These are phyloP conservation scores for Backusella luteola DNA, from an alignment of 192 early-diverging fungal genomes.

Conservation along the genomic window DNA sequence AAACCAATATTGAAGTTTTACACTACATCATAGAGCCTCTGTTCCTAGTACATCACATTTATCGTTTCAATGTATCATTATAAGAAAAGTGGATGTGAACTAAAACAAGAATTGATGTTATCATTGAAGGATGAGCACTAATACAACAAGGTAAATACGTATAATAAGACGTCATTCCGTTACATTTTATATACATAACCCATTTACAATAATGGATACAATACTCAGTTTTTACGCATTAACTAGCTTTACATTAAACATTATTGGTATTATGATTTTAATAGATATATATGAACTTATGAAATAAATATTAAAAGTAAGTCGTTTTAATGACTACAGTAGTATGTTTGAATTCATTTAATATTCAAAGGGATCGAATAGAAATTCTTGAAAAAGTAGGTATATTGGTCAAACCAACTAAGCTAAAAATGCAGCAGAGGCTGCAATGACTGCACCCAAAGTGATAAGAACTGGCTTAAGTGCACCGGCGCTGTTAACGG, in stretches of 20 bases:
- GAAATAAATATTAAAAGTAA: background rate
- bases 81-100: background rate
- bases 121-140: background rate
- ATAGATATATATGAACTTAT: background rate
- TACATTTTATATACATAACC: background rate
- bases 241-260: background rate
- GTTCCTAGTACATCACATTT: too few relatives aligned
- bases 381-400: background rate
- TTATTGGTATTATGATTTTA: background rate
- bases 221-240: background rate
- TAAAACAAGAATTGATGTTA: background rate
- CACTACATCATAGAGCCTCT: too few relatives aligned
- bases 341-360: background rate
- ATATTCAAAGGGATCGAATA: background rate
- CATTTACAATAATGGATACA: background rate
- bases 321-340: background rate
- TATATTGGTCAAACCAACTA: background rate
- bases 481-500: background rate
- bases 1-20: too few relatives aligned
- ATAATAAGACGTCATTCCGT: too few relatives aligned
- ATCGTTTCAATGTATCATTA: background rate
- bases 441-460: background rate
- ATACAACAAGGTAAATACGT: background rate
- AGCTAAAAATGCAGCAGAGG: background rate
- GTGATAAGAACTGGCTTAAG: background rate